Conservation (phyloP, 106 monocot species). For the Xerophyta viscosa region DNA sequence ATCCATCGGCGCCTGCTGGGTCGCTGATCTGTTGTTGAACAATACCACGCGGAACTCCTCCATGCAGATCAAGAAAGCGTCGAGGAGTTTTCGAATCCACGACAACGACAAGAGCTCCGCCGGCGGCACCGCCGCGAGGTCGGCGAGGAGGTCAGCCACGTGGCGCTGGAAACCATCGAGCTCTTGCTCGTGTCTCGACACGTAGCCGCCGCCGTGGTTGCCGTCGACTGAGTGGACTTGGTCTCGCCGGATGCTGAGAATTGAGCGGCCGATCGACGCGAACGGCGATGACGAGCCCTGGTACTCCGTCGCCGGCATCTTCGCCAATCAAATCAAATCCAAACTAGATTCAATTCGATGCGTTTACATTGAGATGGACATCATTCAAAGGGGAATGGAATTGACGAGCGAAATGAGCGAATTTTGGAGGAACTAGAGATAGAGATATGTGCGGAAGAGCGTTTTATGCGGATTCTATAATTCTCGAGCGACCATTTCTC, state of each 20-base stretch:
- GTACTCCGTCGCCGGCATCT: conserved; percentile 55
- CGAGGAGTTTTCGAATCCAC: conserved; percentile 68
- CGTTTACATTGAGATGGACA: too few species aligned
- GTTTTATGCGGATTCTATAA: too few species aligned
- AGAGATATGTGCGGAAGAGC: too few species aligned
- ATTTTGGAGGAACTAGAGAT: too few species aligned
- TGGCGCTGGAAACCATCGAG: conserved; percentile 68
- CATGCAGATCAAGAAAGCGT: conserved; percentile 49
- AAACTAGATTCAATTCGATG: too few species aligned
- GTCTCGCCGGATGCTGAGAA: conserved; percentile 38
- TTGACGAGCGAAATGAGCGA: too few species aligned
- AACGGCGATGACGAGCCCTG: conserved; percentile 49
- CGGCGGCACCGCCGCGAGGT: conserved; percentile 14
- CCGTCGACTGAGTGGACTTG: conserved; percentile 25
- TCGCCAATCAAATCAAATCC: too few species aligned
- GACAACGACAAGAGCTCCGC: conserved; percentile 48
- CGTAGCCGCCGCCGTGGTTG: neutral
- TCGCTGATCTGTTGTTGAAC: conserved; percentile 10
- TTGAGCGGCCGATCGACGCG: conserved; percentile 48
- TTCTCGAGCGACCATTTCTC: too few species aligned
- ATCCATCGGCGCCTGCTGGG: conserved; percentile 35
- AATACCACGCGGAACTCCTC: conserved; percentile 53
- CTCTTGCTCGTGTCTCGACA: conserved; percentile 11
- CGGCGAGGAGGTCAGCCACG: conserved; percentile 30
- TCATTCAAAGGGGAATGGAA: too few species aligned